Base-by-base conservation (phyloP, 2,329 filamentous ascomycete species). In the Fusarium floridanum region DNA sequence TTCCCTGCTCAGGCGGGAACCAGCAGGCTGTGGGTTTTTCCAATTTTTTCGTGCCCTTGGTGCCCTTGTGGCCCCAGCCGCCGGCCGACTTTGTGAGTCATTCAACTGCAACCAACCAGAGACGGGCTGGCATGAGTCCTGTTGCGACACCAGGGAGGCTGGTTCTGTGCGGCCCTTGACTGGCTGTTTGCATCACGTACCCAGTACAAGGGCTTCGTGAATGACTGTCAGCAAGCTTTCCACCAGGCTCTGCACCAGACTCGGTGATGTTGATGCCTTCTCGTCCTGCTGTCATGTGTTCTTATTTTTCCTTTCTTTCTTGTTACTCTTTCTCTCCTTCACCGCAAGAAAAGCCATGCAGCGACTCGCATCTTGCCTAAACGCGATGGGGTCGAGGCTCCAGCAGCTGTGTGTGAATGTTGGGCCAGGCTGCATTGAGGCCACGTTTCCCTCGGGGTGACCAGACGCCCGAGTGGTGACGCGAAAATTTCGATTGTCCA, bases 81-180 rank as follows among this genome's bases (percentile, higher is more conserved):
- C 71, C 74, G 62, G 72, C 72, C 66, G 65, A 67, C 66, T 71
- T 67, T 67, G 77, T 79, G 77, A 79, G 77, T 79, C 77, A 79
- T 79, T 76, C 67, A 63, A 61, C 45, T 71, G 70, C 71, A 67
- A 56, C 77, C 77, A 79, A 79, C 70, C 77, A 79, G 55, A 59
- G 56, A 60, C 65, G 36, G 63, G 62, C 68, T 71, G 53, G 68
- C 73, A 75, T 68, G 70, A 72, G 66, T 61, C 73, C 73, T 64
- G 60, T 76, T 61, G 64, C 69, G 76, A 73, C 67, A 61, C 67
- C 71, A 77, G 70, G 71, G 75, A 79, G 76, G 73, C 77, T 79
- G 71, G 79, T 74, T 75, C 77, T 75, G 80, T 81, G 76, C 80
- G 78, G 76, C 75, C 73, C 75, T 71, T 82, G 73, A 81, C 72